Percentiles rank a stretch among this genome's conserved stretches.
Conservation (phyloP, 257 asterid species). For the Linaria vulgaris region DNA sequence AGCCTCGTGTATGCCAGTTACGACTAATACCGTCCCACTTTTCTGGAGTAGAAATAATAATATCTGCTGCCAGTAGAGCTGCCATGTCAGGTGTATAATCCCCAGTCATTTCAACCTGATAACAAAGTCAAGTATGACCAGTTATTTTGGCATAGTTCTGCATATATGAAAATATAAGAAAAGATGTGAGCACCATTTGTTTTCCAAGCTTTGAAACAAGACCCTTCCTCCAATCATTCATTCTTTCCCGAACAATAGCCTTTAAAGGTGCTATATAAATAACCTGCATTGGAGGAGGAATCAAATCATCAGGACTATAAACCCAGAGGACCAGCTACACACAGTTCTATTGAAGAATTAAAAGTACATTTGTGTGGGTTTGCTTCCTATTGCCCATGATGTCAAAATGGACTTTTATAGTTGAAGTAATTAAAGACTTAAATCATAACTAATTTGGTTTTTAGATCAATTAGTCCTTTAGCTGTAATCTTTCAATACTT, state of each 20-base stretch:
- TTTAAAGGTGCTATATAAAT: conserved; percentile 94
- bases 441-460: too few species aligned
- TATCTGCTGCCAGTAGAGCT: conserved; percentile 85
- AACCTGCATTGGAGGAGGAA: conserved; percentile 47
- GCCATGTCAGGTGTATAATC: conserved; percentile 90
- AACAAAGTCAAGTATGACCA: conserved; percentile 30
- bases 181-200: conserved; percentile 61
- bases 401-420: too few species aligned
- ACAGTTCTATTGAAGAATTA: conserved; percentile 9
- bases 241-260: conserved; percentile 98
- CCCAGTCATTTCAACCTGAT: conserved; percentile 98
- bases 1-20: conserved; percentile 90
- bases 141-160: conserved; percentile 21
- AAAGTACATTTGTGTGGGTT: neutral
- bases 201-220: conserved; percentile 88
- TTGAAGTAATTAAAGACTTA: too few species aligned
- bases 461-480: too few species aligned
- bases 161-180: conserved; percentile 24
- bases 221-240: conserved; percentile 95
- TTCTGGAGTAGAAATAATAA: conserved; percentile 95
- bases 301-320: neutral
- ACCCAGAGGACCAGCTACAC: conserved; percentile 7
- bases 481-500: too few species aligned
- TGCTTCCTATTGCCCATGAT: neutral
- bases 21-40: conserved; percentile 99